Conservation (phyloP, 371 early-diverging fungal species). For the Mucor piriformis region DNA sequence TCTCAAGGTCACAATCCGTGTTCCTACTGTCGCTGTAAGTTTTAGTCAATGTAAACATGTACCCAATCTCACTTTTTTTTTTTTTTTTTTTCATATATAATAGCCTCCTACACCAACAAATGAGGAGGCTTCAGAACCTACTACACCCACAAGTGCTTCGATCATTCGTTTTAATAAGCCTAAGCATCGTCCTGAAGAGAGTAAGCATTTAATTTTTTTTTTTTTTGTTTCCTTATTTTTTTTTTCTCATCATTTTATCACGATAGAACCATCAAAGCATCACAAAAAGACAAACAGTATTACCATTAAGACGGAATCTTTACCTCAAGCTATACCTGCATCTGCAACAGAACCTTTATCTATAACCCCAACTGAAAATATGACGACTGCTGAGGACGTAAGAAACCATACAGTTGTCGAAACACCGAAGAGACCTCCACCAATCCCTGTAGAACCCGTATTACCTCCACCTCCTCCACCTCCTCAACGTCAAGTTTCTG, state of each 20-base stretch:
- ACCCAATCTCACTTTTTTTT: constrained; percentile 4
- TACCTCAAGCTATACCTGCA: constrained; percentile 3
- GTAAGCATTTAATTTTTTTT: constrained; percentile 18
- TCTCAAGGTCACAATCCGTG: constrained; percentile 55
- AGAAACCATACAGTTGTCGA: not conserved
- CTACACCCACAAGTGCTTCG: constrained; percentile 27
- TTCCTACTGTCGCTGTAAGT: constrained; percentile 28
- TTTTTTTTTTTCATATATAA: no score
- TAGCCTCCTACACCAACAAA: not conserved
- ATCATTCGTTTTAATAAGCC: constrained; percentile 38
- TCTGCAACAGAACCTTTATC: constrained; percentile 1
- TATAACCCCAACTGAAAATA: constrained; percentile 7
- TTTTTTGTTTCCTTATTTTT: not conserved
- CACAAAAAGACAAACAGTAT: constrained; percentile 22
- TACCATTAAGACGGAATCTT: constrained; percentile 21
- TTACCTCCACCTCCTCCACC: constrained; percentile 5
- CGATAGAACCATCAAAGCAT: constrained; percentile 16
- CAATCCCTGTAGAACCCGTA: constrained; percentile 10
- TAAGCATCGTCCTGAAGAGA: constrained; percentile 30
- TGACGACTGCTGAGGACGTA: not conserved
- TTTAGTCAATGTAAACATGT: no score
- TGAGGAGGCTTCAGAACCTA: constrained; percentile 29
- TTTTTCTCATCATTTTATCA: not conserved
- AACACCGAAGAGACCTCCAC: constrained; percentile 3
- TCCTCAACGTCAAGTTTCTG: not conserved